Evolutionary conservation across 768 basidiomycete genomes (phyloP).

Genomic region (Boletus rufocinnamomeus): DNA sequence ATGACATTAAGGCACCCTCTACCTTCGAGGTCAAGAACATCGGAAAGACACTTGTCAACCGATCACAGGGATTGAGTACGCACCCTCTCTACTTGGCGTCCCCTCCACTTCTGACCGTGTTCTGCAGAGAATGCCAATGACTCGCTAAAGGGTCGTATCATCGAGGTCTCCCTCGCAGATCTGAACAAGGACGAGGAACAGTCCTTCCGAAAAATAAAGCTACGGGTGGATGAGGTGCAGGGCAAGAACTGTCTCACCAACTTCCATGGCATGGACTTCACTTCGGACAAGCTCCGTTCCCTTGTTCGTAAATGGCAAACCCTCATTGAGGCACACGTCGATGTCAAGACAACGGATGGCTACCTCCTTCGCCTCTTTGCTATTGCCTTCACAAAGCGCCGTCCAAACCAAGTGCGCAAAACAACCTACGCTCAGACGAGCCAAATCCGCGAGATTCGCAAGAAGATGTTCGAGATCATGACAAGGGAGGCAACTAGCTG

Average conservation of each 20-base stretch:
- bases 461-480: conserved; percentile 99
- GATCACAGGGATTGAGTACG: conserved; percentile 97
- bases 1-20: conserved; percentile 97
- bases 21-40: conserved; percentile 96
- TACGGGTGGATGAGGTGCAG: conserved; percentile 94
- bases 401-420: conserved; percentile 95
- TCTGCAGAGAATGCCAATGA: conserved; percentile 94
- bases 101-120: conserved; percentile 11
- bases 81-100: conserved; percentile 22
- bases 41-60: conserved; percentile 98
- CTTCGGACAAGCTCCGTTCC: conserved; percentile 98
- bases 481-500: conserved; percentile 92
- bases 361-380: conserved; percentile 99
- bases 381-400: conserved; percentile 98
- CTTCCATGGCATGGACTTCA: conserved; percentile 99
- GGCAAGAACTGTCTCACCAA: conserved; percentile 99
- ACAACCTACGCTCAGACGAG: conserved; percentile 96
- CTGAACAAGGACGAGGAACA: conserved; percentile 99
- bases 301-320: conserved; percentile 99
- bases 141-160: conserved; percentile 93
- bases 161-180: conserved; percentile 96
- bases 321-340: conserved; percentile 97
- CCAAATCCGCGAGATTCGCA: conserved; percentile 96
- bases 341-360: conserved; percentile 98
- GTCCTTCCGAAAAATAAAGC: conserved; percentile 98